Percentiles rank a stretch among this genome's conserved stretches.
Conservation (phyloP, 2,329 filamentous ascomycete genomes). For the Arthrinium phaeospermum region DNA sequence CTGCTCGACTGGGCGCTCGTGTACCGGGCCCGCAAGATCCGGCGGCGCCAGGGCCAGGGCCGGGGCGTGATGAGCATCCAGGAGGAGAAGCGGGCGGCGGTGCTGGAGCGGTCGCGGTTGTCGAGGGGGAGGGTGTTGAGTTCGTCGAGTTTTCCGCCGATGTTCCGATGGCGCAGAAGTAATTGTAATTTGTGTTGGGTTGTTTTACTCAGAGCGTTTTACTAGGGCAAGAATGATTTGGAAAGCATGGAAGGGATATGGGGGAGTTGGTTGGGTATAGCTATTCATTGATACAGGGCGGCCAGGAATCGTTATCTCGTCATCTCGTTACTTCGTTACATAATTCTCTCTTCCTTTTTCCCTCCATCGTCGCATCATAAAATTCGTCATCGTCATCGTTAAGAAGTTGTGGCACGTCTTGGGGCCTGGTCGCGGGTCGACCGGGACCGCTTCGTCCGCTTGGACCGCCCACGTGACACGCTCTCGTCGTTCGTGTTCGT, state of each 20-base stretch:
- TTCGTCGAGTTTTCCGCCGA: background rate
- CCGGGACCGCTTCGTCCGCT: too few species aligned
- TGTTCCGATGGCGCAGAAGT: background rate
- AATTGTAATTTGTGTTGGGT: background rate
- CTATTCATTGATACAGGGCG: background rate
- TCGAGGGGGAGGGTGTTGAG: background rate
- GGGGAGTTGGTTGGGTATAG: background rate
- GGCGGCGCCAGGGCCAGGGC: too few species aligned
- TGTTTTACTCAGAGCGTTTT: background rate
- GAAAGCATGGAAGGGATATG: background rate
- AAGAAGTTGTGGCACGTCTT: too few species aligned
- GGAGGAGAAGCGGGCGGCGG: background rate
- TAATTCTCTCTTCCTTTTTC: too few species aligned
- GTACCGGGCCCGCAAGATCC: background rate
- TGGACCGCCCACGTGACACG: too few species aligned
- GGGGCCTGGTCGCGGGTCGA: too few species aligned
- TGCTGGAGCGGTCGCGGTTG: background rate
- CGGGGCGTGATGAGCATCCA: background rate
- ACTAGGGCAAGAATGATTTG: background rate
- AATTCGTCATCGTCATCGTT: too few species aligned
- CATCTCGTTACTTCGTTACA: too few species aligned
- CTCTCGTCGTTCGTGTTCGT: too few species aligned
- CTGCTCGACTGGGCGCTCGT: slow-evolving; percentile 11
- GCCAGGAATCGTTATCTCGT: background rate
- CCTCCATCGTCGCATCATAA: too few species aligned